A percentile compares a stretch with the other conserved stretches of the same genome.
Evolutionary conservation across 495 filamentous ascomycete species (phyloP).

Genomic region (Aspergillus incahuasiensis): DNA sequence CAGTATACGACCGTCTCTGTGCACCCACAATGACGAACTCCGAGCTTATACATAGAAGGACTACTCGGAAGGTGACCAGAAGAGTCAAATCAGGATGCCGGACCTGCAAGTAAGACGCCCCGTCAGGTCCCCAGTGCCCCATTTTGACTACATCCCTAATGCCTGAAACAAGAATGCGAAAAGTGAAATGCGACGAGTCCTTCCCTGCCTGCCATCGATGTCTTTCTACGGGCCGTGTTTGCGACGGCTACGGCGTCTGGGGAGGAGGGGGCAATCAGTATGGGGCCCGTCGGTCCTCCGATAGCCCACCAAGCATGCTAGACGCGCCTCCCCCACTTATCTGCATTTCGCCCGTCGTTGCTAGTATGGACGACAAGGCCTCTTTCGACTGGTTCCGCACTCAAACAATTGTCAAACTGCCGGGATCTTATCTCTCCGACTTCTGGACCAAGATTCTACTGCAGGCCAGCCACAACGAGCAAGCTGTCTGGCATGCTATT

Average conservation of each 20-base stretch:
- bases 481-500: constrained; percentile 60
- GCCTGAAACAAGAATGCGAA: constrained; percentile 27
- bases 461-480: constrained; percentile 56
- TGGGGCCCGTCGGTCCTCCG: constrained; percentile 1
- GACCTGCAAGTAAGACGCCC: constrained; percentile 12
- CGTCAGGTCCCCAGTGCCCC: not conserved
- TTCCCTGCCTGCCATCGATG: constrained; percentile 51
- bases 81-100: constrained; percentile 14
- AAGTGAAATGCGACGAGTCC: constrained; percentile 56
- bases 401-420: constrained; percentile 53
- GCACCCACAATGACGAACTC: not conserved
- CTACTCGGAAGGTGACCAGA: not conserved
- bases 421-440: constrained; percentile 57
- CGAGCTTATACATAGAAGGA: not conserved
- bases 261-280: constrained; percentile 34
- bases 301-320: constrained; percentile 16
- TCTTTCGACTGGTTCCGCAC: constrained; percentile 58
- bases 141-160: not conserved
- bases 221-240: constrained; percentile 49
- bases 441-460: constrained; percentile 56
- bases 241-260: constrained; percentile 56
- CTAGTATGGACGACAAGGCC: constrained; percentile 41
- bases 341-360: constrained; percentile 18
- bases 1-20: not conserved
- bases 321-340: not conserved